Base-by-base conservation (phyloP, 2,329 filamentous ascomycete species). In the Cladosporium sp. region DNA sequence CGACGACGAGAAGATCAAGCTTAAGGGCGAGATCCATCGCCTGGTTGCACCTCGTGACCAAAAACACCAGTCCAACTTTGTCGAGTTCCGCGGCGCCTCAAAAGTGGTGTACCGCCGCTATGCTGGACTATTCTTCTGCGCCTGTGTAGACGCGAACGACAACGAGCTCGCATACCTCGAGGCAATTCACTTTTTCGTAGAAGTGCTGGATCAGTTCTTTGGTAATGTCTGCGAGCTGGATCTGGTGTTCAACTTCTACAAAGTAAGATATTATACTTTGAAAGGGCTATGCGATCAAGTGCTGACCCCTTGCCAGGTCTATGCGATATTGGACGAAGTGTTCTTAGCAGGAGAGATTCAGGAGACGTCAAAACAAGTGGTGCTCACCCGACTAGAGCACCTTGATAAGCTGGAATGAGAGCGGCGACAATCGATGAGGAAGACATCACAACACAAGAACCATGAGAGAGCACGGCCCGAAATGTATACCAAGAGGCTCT, bases 51-150 rank as follows among this genome's bases (percentile, higher is more conserved):
- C 94, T 6, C 90, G 94, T 71, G 94, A 99, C 77, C 94, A 99
- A 73, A 99, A 99, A 74, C 96, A 99, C 80, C 94, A 99, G 75
- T 96, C 91, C 77, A 99, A 99, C 79, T 99, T 99, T 71, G 94
- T 99, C 81, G 94, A 99, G 68, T 87, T 87, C 78, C 89, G 90
- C 65, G 90, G 91, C 77, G 91, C 74, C 66, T 75, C 93, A 73
- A 97, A 97, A 79, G 89, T 99, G 68, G 91, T 99, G 55, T 99
- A 99, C 79, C 88, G 95, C 44, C 89, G 94, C 62, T 99, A 99
- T 77, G 94, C 94, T 0, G 94, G 94, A 0, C 85, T 99, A 59
- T 99, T 99, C 84, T 99, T 99, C 80, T 99, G 94, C 80, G 95
- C 92, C 55, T 97, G 94, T 76, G 94, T 99, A 72, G 94, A 99